These are phyloP conservation scores for Halophytophthora polymorphica DNA, from an alignment of 352 stramenopile genomes.

Conservation along the genomic window DNA sequence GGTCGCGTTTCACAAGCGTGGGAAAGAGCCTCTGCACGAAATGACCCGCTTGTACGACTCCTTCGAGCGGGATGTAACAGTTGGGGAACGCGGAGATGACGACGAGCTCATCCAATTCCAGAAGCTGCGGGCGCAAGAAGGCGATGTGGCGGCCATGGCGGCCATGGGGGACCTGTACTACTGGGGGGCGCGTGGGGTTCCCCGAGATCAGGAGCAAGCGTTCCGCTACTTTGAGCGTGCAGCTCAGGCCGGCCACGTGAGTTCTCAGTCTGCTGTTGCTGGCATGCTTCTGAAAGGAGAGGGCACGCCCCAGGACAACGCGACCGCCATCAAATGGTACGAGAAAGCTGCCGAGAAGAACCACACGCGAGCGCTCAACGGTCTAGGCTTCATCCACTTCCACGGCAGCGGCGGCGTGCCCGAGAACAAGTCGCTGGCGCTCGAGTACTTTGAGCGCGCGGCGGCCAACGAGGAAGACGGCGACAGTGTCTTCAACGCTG, in stretches of 20 bases:
- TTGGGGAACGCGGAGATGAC: slow-evolving; percentile 56
- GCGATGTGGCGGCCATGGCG: slow-evolving; percentile 73
- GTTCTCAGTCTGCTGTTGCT: slow-evolving; percentile 63
- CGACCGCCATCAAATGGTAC: slow-evolving; percentile 74
- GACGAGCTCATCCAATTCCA: slow-evolving; percentile 89
- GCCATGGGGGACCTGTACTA: slow-evolving; percentile 90
- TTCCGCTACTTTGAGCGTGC: slow-evolving; percentile 75
- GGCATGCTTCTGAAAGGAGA: slow-evolving; percentile 89
- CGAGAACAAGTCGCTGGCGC: slow-evolving; percentile 75
- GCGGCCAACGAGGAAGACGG: slow-evolving; percentile 72
- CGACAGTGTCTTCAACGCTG: slow-evolving; percentile 90
- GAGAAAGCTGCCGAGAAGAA: slow-evolving; percentile 62
- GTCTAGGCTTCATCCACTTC: slow-evolving; percentile 89
- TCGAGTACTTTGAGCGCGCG: slow-evolving; percentile 82
- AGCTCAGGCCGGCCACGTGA: slow-evolving; percentile 50
- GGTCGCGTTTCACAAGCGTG: slow-evolving; percentile 53
- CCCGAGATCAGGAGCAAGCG: slow-evolving; percentile 65
- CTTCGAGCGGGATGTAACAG: slow-evolving; percentile 39
- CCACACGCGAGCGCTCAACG: slow-evolving; percentile 82
- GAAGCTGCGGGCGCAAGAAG: slow-evolving; percentile 66
- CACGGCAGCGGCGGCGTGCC: slow-evolving; percentile 59
- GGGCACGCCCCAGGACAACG: slow-evolving; percentile 67
- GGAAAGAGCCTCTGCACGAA: slow-evolving; percentile 76
- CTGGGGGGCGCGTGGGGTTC: slow-evolving; percentile 76
- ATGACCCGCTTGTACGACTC: slow-evolving; percentile 74